Evolutionary conservation across 805 yeast species (phyloP), one percentile per base, ranked within the genome.

Genomic region (Blastobotrys mokoenaii): DNA sequence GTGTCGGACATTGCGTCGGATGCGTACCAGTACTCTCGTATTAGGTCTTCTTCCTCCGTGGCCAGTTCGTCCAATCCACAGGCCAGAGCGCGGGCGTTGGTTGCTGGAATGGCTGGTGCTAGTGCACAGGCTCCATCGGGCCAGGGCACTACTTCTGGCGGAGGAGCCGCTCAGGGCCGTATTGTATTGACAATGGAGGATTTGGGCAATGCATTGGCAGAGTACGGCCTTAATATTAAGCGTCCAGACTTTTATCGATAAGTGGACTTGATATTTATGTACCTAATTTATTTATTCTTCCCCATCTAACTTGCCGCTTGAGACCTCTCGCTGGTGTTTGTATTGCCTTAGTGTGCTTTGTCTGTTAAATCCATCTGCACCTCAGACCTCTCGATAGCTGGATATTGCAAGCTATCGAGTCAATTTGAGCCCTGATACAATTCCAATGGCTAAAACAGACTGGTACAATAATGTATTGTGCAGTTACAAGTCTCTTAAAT

Each of bases 221-320:
- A 93, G 60, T 93, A 93, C 59, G 96, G 96, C 2, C 70, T 93
- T 53, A 89, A 93, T 57, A 79, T 93, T 3, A 77, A 82, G 51
- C 76, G 96, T 56, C 97, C 98, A 0, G 97, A 88, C 53, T 93
- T 89, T 63, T 93, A 93, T 66, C 80, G 97, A 54, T 90, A 65
- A 48, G 25, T n/a, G n/a, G n/a, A n/a, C n/a, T n/a, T n/a, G n/a
- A n/a, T n/a, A n/a, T n/a, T n/a, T n/a, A n/a, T n/a, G n/a, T n/a
- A n/a, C n/a, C n/a, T n/a, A n/a, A n/a, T n/a, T 16, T 35, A 16
- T 35, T 16, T 35, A 18, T 35, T 14, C 20, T 43, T n/a, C n/a
- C n/a, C n/a, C n/a, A n/a, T n/a, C n/a, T n/a, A n/a, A n/a, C n/a
- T n/a, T n/a, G n/a, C n/a, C n/a, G n/a, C n/a, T n/a, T n/a, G n/a